Evolutionary conservation across 2,329 filamentous ascomycete species (phyloP), one percentile per base, ranked within the genome.

Genomic region (Pseudopithomyces maydicus): DNA sequence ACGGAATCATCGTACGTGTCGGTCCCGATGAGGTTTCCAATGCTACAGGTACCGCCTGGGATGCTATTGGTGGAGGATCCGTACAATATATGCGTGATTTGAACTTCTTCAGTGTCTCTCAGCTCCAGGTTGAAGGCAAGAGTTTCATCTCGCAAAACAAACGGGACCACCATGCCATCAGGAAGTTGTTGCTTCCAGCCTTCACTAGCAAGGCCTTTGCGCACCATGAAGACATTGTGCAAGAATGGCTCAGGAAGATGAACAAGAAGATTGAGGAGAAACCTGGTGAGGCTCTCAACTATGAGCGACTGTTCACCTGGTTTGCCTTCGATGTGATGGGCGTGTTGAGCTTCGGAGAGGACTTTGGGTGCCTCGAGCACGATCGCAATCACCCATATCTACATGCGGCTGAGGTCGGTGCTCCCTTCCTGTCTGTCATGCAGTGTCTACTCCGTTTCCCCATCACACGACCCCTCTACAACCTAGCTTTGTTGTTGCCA

Each of bases 281-380:
- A 11, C 41, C 41, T 2, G 41, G 22, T 6, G 41, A 44, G 20
- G 41, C 11, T 22, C 19, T 44, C 20, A 44, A 26, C 41, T 44
- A 44, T 11, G 41, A 44, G 20, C 19, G 41, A 26, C 22, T 44
- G 20, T 44, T 44, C 41, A 44, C 41, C 11, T 48, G 38, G 46
- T 49, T 33, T 3, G 46, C 52, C 6, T 58, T 61, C 33, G 47
- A 61, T 20, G 33, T 61, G 11, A 58, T 62, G 57, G 78, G 78
- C 15, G 79, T 80, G 62, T 73, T 84, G 33, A 79, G 81, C 0
- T 84, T 84, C 60, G 81, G 82, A 0, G 76, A 79, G 5, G 75
- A 79, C 0, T 83, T 62, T 20, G 47, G 48, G 5, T 54, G 57
- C 38, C 36, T 59, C 23, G 41, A 39, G 41, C 41, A 19, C 32